Evolutionary conservation across 805 yeast genomes (phyloP), one percentile per base, ranked within the genome.

Genomic region (Candida krabiensis): DNA sequence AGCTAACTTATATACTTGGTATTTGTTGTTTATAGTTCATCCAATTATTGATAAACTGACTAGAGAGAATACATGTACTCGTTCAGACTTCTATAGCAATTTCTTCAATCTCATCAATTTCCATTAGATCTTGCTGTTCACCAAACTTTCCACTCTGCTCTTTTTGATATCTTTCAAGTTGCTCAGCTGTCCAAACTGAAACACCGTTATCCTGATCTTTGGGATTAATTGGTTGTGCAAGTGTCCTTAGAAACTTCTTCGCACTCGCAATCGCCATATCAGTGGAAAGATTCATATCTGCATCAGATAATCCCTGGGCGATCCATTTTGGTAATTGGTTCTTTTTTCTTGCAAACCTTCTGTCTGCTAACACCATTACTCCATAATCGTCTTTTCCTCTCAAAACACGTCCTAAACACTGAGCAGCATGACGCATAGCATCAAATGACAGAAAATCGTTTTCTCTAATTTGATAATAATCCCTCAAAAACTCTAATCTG

Each of bases 361-460:
- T 72, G 61, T 93, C 99, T 0, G 99, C 99, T 44, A 93, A 66
- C 29, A 93, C 97, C 99, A 93, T 93, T 50, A 93, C 85, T 46
- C 99, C 99, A 61, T 93, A 93, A 68, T 93, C 99, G 58, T 93
- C 97, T 60, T 93, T 93, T 49, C 99, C 99, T 68, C 99, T 79
- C 46, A 93, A 68, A 38, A 93, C 99, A 58, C 99, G 80, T 9
- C 99, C 99, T 55, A 93, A 66, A 65, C 99, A 93, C 63, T 93
- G 99, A 0, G 99, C 98, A 4, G 98, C 99, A 66, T 93, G 99
- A 58, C 99, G 79, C 99, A 93, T 93, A 11, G 99, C 99, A 64
- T 93, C 99, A 71, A 93, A 93, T 9, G 98, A 90, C 26, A 93
- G 61, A 58, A 93, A 93, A 55, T 93, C 99, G 57, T 87, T 89